A percentile compares a stretch with the other conserved stretches of the same genome.
phyloP scores from a whole-genome alignment of 1,284 basidiomycete species.

The Apiotrichum gamsii region DNA sequence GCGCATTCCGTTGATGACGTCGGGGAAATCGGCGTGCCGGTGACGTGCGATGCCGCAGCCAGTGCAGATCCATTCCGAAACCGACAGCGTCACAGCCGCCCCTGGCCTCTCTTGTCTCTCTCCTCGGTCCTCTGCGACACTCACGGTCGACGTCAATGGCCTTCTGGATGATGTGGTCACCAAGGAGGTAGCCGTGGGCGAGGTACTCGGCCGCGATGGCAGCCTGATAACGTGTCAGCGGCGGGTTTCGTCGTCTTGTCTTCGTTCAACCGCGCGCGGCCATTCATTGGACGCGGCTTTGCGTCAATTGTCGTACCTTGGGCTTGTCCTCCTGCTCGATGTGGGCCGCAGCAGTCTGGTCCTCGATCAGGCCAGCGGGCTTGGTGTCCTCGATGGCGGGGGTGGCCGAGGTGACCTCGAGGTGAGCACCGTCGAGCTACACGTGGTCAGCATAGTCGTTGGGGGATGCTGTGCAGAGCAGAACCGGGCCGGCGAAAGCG shows the following conservation, averaged over 20 bases:
- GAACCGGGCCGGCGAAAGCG: no score
- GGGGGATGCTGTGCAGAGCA: no score
- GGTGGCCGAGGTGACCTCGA: slow-evolving; percentile 45
- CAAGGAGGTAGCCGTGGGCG: slow-evolving; percentile 68
- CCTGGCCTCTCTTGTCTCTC: no score
- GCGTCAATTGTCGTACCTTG: no score
- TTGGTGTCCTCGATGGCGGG: slow-evolving; percentile 31
- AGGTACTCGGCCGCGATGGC: slow-evolving; percentile 82
- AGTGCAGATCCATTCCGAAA: no score
- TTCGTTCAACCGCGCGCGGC: neutral
- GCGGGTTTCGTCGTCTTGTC: neutral
- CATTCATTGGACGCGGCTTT: neutral
- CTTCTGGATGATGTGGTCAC: slow-evolving; percentile 69
- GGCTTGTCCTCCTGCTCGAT: slow-evolving; percentile 50
- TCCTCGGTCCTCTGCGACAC: no score
- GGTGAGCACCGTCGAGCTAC: slow-evolving; percentile 41
- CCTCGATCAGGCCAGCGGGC: slow-evolving; percentile 33
- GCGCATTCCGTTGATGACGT: neutral
- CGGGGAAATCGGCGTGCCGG: no score
- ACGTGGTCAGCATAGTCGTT: no score
- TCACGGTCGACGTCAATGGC: slow-evolving; percentile 81
- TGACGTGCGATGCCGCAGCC: no score
- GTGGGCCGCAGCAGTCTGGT: slow-evolving; percentile 33
- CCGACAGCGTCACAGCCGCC: no score
- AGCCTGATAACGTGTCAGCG: slow-evolving; percentile 34